A percentile compares a stretch with the other conserved stretches of the same genome.
These are phyloP conservation scores for Daldinia decipiens DNA, from an alignment of 495 filamentous ascomycete species.

Conservation along the genomic window DNA sequence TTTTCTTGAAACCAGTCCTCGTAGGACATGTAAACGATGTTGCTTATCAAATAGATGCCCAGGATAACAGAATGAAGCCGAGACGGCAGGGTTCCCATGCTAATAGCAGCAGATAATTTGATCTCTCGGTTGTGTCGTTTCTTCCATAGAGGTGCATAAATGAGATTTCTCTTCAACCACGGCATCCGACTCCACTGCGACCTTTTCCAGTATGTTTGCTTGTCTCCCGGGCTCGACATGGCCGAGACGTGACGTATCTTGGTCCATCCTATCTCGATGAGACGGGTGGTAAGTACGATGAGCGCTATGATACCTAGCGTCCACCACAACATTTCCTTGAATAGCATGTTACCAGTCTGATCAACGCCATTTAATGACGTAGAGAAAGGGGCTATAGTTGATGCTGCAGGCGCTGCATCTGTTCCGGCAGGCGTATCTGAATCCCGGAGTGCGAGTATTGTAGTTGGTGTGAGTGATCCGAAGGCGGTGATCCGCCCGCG, in stretches of 20 bases:
- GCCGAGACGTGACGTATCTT: constrained; percentile 60
- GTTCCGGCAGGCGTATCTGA: constrained; percentile 31
- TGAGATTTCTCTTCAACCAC: constrained; percentile 76
- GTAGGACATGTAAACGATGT: constrained; percentile 70
- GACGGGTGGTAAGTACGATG: constrained; percentile 56
- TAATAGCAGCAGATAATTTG: constrained; percentile 76
- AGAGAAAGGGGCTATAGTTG: constrained; percentile 59
- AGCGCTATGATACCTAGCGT: constrained; percentile 59
- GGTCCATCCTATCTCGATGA: constrained; percentile 55
- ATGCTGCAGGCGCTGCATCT: constrained; percentile 29
- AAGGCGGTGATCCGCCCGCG: constrained; percentile 47
- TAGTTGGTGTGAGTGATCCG: constrained; percentile 38
- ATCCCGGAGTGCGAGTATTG: constrained; percentile 44
- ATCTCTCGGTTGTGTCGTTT: constrained; percentile 90
- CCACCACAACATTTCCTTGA: constrained; percentile 61
- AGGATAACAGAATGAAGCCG: constrained; percentile 83
- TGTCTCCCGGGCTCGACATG: constrained; percentile 56
- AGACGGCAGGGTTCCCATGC: constrained; percentile 86
- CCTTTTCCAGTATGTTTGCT: constrained; percentile 61
- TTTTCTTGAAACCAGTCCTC: constrained; percentile 66
- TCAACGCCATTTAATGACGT: constrained; percentile 64
- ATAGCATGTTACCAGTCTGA: constrained; percentile 58
- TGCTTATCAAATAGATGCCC: constrained; percentile 69
- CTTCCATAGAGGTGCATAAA: constrained; percentile 85
- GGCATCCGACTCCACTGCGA: constrained; percentile 63